Conservation (phyloP, 257 asterid genomes). For the Lithospermum erythrorhizon region DNA sequence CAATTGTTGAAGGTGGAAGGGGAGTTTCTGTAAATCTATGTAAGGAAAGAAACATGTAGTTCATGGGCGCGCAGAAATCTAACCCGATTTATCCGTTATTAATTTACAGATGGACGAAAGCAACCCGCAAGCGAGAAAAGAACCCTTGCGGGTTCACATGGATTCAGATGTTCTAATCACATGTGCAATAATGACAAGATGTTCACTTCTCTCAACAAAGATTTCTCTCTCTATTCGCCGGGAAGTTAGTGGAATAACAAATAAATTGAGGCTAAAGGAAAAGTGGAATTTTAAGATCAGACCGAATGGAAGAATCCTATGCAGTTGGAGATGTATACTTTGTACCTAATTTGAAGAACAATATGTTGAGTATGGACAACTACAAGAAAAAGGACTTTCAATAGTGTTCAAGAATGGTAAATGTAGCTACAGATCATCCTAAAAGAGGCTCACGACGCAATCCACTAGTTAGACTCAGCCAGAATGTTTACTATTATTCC, state of each 20-base stretch:
- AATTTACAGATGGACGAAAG: too few species aligned
- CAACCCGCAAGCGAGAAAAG: too few species aligned
- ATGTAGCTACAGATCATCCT: too few species aligned
- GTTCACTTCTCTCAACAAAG: constrained; percentile 7
- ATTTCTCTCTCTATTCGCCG: not conserved
- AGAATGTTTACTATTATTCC: not conserved
- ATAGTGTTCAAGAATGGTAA: too few species aligned
- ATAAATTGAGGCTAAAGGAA: not conserved
- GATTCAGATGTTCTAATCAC: constrained; percentile 9
- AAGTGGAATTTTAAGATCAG: not conserved
- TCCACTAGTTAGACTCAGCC: too few species aligned
- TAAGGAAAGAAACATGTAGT: too few species aligned
- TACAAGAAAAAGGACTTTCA: too few species aligned
- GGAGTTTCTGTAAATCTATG: too few species aligned
- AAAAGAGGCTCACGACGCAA: too few species aligned
- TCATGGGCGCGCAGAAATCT: too few species aligned
- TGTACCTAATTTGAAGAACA: not conserved
- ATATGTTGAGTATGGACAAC: too few species aligned
- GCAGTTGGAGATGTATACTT: constrained; percentile 2
- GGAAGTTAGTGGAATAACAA: constrained; percentile 1
- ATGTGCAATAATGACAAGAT: not conserved
- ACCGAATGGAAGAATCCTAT: not conserved
- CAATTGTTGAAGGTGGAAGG: constrained; percentile 1
- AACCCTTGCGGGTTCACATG: not conserved
- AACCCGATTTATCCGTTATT: too few species aligned